Percentiles rank a stretch among this genome's conserved stretches.
These are phyloP conservation scores for Suhomyces kunorum DNA, from an alignment of 1,139 yeast genomes.

Conservation along the genomic window DNA sequence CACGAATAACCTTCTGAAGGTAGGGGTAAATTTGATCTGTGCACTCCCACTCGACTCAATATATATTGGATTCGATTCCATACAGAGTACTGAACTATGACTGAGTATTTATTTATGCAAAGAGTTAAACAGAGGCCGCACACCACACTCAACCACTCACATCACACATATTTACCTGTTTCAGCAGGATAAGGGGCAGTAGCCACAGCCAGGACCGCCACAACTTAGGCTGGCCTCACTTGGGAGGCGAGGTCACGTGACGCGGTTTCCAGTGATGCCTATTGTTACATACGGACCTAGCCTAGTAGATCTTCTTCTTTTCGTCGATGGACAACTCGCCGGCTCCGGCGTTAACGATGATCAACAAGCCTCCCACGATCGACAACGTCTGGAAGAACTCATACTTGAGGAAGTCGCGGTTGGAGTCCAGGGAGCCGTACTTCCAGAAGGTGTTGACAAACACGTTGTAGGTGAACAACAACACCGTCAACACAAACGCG, in stretches of 20 bases:
- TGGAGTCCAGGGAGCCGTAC: conserved; percentile 65
- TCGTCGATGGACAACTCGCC: conserved; percentile 93
- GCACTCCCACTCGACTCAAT: too few relatives aligned
- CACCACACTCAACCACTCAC: too few relatives aligned
- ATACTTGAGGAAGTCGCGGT: conserved; percentile 87
- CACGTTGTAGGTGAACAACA: conserved; percentile 75
- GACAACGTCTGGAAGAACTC: conserved; percentile 94
- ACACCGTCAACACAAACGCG: conserved; percentile 74
- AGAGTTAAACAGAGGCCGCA: too few relatives aligned
- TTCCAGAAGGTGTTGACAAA: conserved; percentile 90
- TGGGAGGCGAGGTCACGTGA: conserved; percentile 5
- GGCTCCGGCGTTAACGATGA: conserved; percentile 95
- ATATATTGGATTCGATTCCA: too few relatives aligned
- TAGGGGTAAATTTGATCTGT: too few relatives aligned
- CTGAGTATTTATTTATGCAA: too few relatives aligned
- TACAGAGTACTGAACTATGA: too few relatives aligned
- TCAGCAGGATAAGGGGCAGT: too few relatives aligned
- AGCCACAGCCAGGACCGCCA: too few relatives aligned
- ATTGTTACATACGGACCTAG: conserved; percentile 3
- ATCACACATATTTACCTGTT: too few relatives aligned
- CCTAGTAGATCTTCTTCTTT: conserved; percentile 86
- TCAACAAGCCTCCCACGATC: conserved; percentile 88
- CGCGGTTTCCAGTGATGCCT: conserved; percentile 6
- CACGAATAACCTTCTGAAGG: too few relatives aligned
- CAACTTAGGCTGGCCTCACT: too few relatives aligned